Conservation (phyloP, 768 basidiomycete species). For the Lactarius deliciosus region DNA sequence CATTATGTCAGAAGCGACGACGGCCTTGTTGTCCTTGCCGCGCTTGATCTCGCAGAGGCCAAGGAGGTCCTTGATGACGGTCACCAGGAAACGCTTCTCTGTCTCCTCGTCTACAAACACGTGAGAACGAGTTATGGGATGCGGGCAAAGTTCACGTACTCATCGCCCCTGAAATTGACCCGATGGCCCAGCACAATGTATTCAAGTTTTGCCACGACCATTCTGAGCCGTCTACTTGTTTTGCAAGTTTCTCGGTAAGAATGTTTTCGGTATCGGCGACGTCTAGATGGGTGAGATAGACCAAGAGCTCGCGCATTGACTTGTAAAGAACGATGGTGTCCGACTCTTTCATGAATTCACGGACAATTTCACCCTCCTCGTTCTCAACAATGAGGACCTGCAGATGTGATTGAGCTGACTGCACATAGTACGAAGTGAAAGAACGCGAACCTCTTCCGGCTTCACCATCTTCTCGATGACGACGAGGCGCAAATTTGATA, state of each 20-base stretch:
- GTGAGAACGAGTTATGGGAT: conserved; percentile 5
- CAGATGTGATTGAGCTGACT: conserved; percentile 6
- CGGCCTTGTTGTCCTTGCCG: conserved; percentile 99
- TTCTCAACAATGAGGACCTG: conserved; percentile 98
- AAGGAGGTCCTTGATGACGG: conserved; percentile 98
- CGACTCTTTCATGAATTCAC: conserved; percentile 98
- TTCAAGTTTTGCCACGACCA: conserved; percentile 99
- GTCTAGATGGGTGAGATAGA: conserved; percentile 97
- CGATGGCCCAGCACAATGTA: conserved; percentile 99
- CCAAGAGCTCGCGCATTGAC: conserved; percentile 95
- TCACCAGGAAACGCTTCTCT: conserved; percentile 97
- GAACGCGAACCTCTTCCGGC: conserved; percentile 82
- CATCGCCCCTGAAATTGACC: conserved; percentile 99
- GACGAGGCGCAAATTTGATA: conserved; percentile 90
- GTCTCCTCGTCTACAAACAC: conserved; percentile 83
- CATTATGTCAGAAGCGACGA: conserved; percentile 95
- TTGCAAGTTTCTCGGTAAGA: conserved; percentile 93
- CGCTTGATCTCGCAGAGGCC: conserved; percentile 97
- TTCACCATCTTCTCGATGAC: conserved; percentile 99
- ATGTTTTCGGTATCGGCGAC: conserved; percentile 96
- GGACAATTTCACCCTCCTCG: conserved; percentile 98
- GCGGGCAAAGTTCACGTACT: conserved; percentile 53
- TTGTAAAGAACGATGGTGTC: conserved; percentile 99
- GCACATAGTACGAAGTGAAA: conserved; percentile 13
- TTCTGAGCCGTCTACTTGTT: conserved; percentile 96